Evolutionary conservation across 2,329 filamentous ascomycete species (phyloP).

Genomic region (Penicillium sp.): DNA sequence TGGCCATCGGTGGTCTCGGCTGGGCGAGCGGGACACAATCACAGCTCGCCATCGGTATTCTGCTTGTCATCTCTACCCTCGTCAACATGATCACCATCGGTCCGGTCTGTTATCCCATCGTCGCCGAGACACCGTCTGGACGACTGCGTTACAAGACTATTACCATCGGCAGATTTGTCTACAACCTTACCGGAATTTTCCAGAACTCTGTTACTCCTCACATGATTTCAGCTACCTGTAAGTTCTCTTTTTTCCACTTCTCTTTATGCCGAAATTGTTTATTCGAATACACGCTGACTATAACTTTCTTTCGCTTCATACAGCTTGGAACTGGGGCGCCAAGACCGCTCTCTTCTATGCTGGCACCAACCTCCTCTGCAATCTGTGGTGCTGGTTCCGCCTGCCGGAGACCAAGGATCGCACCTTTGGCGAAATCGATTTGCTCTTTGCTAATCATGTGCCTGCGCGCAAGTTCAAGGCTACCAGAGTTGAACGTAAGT

Average conservation of each 20-base stretch:
- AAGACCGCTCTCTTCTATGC: constrained; percentile 43
- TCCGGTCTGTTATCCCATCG: constrained; percentile 55
- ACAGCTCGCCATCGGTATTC: constrained; percentile 36
- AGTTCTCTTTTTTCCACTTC: neutral
- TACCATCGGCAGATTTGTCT: constrained; percentile 52
- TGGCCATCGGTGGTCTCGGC: constrained; percentile 32
- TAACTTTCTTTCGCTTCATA: constrained; percentile 22
- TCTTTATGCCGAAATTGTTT: neutral
- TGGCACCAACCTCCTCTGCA: constrained; percentile 27
- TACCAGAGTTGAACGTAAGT: constrained; percentile 10
- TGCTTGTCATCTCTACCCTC: constrained; percentile 56
- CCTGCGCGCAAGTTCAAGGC: constrained; percentile 42
- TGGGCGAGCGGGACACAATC: neutral
- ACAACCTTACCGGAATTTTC: constrained; percentile 52
- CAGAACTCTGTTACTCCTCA: constrained; percentile 40
- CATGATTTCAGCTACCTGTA: neutral
- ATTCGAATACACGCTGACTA: neutral
- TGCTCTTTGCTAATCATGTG: constrained; percentile 43
- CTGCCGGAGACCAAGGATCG: constrained; percentile 42
- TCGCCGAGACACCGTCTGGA: constrained; percentile 56
- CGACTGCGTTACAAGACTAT: constrained; percentile 49
- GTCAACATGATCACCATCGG: constrained; percentile 58
- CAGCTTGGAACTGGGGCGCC: constrained; percentile 41
- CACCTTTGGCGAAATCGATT: constrained; percentile 44
- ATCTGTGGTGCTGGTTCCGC: constrained; percentile 39